Percentiles rank a stretch among this genome's conserved stretches.
These are phyloP conservation scores for Pseudognaphalium luteoalbum DNA, from an alignment of 129 eudicot genomes.

Conservation along the genomic window DNA sequence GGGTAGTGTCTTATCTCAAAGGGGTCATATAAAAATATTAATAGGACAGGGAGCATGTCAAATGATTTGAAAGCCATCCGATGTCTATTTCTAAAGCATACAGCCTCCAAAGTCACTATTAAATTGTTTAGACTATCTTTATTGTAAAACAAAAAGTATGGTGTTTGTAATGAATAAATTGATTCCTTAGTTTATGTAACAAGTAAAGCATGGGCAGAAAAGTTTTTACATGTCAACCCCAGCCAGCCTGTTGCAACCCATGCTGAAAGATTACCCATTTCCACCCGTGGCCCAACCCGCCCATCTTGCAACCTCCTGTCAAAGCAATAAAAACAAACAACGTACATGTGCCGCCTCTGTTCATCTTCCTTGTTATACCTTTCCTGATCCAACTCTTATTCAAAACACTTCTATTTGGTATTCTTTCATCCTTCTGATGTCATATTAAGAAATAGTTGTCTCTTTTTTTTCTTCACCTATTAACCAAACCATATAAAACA, in stretches of 20 bases:
- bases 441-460: conserved; percentile 85
- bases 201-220: no score
- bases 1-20: background rate
- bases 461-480: conserved; percentile 88
- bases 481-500: conserved; percentile 19
- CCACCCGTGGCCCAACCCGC: background rate
- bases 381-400: conserved; percentile 77
- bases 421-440: conserved; percentile 92
- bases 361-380: conserved; percentile 84
- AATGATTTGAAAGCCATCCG: background rate
- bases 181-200: no score
- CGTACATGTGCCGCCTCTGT: conserved; percentile 80
- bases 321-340: conserved; percentile 1
- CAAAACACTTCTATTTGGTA: conserved; percentile 83
- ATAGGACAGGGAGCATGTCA: background rate
- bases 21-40: background rate
- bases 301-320: background rate
- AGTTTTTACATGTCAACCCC: background rate
- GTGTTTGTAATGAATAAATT: no score
- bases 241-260: background rate
- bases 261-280: background rate
- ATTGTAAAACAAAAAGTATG: no score
- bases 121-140: no score
- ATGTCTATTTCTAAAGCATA: background rate
- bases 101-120: background rate